Percentiles rank a stretch among this genome's conserved stretches.
phyloP scores from a whole-genome alignment of 805 yeast genomes.

The Cyberlindnera japonica region DNA sequence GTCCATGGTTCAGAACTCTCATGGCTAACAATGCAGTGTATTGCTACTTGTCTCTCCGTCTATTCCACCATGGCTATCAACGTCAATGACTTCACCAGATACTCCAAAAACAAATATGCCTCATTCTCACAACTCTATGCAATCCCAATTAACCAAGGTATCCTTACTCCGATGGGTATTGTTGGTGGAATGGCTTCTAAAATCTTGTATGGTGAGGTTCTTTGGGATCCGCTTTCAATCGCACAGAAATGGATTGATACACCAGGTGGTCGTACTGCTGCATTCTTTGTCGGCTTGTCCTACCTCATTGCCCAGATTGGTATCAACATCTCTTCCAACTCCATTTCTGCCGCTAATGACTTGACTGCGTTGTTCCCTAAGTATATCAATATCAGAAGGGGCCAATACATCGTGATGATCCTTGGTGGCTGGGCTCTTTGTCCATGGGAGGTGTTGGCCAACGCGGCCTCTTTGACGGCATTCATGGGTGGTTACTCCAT shows the following conservation, averaged over 20 bases:
- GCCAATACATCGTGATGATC: conserved; percentile 13
- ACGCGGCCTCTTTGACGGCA: conserved; percentile 15
- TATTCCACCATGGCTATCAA: conserved; percentile 18
- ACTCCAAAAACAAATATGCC: conserved; percentile 11
- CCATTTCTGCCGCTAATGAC: conserved; percentile 66
- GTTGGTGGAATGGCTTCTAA: conserved; percentile 16
- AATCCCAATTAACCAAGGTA: conserved; percentile 16
- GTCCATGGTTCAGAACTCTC: conserved; percentile 5
- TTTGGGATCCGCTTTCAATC: conserved; percentile 20
- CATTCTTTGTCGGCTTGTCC: conserved; percentile 62
- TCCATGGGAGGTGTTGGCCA: conserved; percentile 18
- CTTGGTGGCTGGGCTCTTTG: conserved; percentile 18
- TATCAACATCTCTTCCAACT: conserved; percentile 68
- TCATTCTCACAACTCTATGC: conserved; percentile 14
- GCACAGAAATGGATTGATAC: conserved; percentile 18
- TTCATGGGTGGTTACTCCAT: conserved; percentile 20
- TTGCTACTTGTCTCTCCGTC: conserved; percentile 6
- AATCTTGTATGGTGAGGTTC: conserved; percentile 18
- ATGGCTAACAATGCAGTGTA: conserved; percentile 13
- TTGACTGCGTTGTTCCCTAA: conserved; percentile 61
- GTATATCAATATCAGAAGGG: conserved; percentile 63
- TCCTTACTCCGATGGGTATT: conserved; percentile 17
- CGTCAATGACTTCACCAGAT: conserved; percentile 16
- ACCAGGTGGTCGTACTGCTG: conserved; percentile 68
- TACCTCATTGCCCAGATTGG: conserved; percentile 75